Conservation (phyloP, 2,329 filamentous ascomycete genomes). For the Neophaeococcomyces aloes region DNA sequence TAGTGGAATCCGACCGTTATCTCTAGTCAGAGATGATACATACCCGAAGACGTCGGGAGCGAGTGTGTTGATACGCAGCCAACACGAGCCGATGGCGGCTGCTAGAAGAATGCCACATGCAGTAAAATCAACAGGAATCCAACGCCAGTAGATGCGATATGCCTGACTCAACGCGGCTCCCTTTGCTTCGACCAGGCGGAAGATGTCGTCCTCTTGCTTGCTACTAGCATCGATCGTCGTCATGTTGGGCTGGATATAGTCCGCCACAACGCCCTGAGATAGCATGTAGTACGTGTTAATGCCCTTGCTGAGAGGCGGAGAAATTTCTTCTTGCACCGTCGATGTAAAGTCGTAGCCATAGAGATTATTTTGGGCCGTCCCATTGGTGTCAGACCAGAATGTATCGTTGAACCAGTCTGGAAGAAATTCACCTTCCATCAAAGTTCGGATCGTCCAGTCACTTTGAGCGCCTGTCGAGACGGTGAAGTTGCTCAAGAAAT, state of each 20-base stretch:
- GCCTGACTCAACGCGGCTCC: slow-evolving; percentile 10
- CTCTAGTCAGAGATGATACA: slow-evolving; percentile 7
- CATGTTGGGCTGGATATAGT: too few relatives aligned
- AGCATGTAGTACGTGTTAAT: slow-evolving; percentile 13
- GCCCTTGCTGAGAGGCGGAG: slow-evolving; percentile 6
- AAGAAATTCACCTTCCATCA: background rate
- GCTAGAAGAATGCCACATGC: slow-evolving; percentile 9
- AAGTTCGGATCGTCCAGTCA: background rate
- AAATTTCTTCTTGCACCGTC: background rate
- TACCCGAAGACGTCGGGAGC: slow-evolving; percentile 6
- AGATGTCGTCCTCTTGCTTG: too few relatives aligned
- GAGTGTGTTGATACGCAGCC: slow-evolving; percentile 9
- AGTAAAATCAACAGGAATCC: slow-evolving; percentile 10
- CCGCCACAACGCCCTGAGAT: slow-evolving; percentile 2
- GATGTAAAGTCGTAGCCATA: slow-evolving; percentile 1
- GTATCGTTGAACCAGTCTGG: background rate
- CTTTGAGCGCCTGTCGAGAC: slow-evolving; percentile 5
- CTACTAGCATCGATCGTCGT: too few relatives aligned
- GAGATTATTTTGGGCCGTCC: background rate
- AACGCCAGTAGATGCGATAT: slow-evolving; percentile 10
- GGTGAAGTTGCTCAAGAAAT: slow-evolving; percentile 8
- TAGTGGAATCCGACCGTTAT: slow-evolving; percentile 5
- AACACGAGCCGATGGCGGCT: slow-evolving; percentile 6
- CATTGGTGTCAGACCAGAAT: too few relatives aligned
- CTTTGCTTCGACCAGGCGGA: background rate